phyloP scores from a whole-genome alignment of 441 rosid genomes.

The Gossypium gossypioides region DNA sequence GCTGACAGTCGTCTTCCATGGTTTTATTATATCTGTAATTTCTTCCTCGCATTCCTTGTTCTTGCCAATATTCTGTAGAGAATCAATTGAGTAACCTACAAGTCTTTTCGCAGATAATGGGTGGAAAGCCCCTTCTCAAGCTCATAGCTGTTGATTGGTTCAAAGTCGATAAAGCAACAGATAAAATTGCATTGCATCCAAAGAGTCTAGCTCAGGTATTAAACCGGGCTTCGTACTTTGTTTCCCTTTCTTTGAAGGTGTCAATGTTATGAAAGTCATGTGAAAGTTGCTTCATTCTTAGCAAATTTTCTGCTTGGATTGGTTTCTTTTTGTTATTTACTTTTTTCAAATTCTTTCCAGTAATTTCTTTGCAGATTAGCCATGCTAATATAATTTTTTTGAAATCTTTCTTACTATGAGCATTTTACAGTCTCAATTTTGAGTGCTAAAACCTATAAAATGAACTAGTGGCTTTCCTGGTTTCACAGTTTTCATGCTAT shows the following conservation, averaged over 20 bases:
- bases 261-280: neutral
- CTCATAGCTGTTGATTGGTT: conserved; percentile 93
- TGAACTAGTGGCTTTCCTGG: neutral
- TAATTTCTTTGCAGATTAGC: neutral
- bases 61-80: neutral
- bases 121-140: conserved; percentile 86
- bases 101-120: conserved; percentile 52
- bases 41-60: neutral
- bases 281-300: conserved; percentile 1
- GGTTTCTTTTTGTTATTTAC: neutral
- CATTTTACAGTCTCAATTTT: neutral
- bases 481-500: neutral
- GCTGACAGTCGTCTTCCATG: neutral
- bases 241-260: neutral
- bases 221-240: neutral
- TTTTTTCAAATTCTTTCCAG: neutral
- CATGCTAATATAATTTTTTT: neutral
- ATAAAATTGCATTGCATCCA: conserved; percentile 69
- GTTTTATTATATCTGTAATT: neutral
- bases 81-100: neutral
- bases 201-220: conserved; percentile 83
- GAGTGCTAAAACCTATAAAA: neutral
- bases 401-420: neutral
- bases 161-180: conserved; percentile 60
- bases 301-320: neutral